Evolutionary conservation across 1,284 basidiomycete species (phyloP).

Genomic region (Ustilago esculenta): DNA sequence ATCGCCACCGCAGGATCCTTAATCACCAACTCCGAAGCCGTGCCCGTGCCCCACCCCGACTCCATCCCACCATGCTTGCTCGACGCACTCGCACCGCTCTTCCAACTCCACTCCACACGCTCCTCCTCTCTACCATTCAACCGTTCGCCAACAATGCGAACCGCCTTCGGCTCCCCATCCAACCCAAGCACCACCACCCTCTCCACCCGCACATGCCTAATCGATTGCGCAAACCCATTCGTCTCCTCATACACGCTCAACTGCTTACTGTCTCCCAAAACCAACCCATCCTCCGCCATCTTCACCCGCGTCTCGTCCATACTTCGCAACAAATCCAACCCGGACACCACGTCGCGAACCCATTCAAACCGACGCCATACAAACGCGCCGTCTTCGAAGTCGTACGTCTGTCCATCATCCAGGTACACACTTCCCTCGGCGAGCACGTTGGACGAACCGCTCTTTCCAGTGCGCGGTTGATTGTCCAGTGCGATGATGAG

Average conservation of each 20-base stretch:
- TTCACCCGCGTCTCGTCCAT: constrained; percentile 31
- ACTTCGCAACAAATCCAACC: constrained; percentile 40
- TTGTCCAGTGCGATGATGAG: constrained; percentile 83
- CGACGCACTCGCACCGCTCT: constrained; percentile 30
- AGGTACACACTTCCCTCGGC: constrained; percentile 90
- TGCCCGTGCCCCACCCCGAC: constrained; percentile 21
- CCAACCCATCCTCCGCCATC: constrained; percentile 14
- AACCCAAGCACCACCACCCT: constrained; percentile 62
- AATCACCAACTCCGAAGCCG: constrained; percentile 53
- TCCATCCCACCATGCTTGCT: constrained; percentile 24
- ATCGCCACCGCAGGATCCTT: constrained; percentile 58
- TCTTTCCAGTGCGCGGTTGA: constrained; percentile 18
- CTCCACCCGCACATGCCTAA: constrained; percentile 57
- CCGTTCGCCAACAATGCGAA: constrained; percentile 31
- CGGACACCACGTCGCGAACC: too few relatives aligned
- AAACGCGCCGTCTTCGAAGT: constrained; percentile 80
- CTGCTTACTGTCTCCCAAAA: constrained; percentile 44
- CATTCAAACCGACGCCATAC: constrained; percentile 71
- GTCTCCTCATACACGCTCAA: constrained; percentile 19
- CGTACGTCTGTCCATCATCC: constrained; percentile 90
- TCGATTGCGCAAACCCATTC: constrained; percentile 55
- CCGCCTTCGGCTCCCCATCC: constrained; percentile 36
- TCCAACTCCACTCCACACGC: constrained; percentile 48
- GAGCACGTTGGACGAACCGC: constrained; percentile 16
- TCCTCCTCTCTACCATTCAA: constrained; percentile 8